These are phyloP conservation scores for Phlebiopsis gigantea DNA, from an alignment of 768 basidiomycete genomes.

Conservation along the genomic window DNA sequence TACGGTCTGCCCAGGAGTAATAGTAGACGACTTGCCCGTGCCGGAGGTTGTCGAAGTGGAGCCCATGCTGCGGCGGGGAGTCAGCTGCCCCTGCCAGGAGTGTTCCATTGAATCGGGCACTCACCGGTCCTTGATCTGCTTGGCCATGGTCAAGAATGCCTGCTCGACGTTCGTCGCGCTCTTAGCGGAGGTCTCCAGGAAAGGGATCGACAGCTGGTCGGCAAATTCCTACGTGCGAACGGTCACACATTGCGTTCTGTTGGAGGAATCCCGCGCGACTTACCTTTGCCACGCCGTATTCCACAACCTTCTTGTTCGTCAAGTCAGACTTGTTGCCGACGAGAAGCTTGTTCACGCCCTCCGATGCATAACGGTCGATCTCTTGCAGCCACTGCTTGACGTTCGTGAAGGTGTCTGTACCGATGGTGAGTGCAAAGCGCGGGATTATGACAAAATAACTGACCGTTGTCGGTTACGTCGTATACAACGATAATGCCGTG, in stretches of 20 bases:
- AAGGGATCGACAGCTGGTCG: slow-evolving; percentile 88
- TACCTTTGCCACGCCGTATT: slow-evolving; percentile 85
- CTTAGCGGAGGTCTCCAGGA: slow-evolving; percentile 99
- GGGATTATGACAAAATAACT: neutral
- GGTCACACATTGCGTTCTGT: neutral
- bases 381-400: slow-evolving; percentile 95
- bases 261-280: slow-evolving; percentile 7
- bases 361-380: slow-evolving; percentile 94
- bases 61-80: slow-evolving; percentile 60
- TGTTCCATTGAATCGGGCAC: slow-evolving; percentile 13
- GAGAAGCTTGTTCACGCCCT: slow-evolving; percentile 97
- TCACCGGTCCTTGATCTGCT: slow-evolving; percentile 91
- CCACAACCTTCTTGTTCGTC: slow-evolving; percentile 94
- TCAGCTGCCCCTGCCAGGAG: neutral
- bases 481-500: slow-evolving; percentile 99
- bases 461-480: slow-evolving; percentile 92
- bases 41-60: slow-evolving; percentile 65
- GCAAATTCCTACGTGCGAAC: slow-evolving; percentile 75
- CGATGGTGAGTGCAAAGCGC: neutral
- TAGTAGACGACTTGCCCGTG: slow-evolving; percentile 74
- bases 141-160: slow-evolving; percentile 98
- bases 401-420: slow-evolving; percentile 84
- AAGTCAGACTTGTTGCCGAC: slow-evolving; percentile 99
- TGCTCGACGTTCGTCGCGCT: slow-evolving; percentile 98
- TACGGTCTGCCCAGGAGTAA: slow-evolving; percentile 81